Evolutionary conservation across 441 rosid genomes (phyloP).

Genomic region (Bocquillonia castaneifolia): DNA sequence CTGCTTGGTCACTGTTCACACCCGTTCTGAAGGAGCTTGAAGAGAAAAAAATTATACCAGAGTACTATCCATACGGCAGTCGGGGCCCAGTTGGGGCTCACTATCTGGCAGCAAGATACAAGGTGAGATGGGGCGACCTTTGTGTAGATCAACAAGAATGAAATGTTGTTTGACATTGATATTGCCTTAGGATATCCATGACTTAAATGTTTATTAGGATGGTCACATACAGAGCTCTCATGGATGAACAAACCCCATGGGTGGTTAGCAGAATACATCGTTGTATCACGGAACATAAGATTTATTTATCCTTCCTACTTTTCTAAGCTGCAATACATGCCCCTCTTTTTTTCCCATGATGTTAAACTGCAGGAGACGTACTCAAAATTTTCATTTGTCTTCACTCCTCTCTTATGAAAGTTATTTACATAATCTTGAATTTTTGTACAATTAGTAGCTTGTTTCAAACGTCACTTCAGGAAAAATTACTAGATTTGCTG

Average conservation of each 20-base stretch:
- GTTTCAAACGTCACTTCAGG: too few relatives aligned
- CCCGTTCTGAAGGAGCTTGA: conserved; percentile 74
- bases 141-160: conserved; percentile 26
- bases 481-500: too few relatives aligned
- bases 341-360: neutral
- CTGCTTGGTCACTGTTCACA: conserved; percentile 82
- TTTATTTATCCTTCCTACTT: neutral
- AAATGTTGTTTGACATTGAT: neutral
- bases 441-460: too few relatives aligned
- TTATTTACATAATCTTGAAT: too few relatives aligned
- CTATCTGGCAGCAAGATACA: conserved; percentile 84
- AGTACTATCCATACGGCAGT: conserved; percentile 81
- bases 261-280: neutral
- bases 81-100: conserved; percentile 97
- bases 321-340: neutral
- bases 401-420: too few relatives aligned
- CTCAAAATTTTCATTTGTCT: neutral
- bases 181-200: conserved; percentile 2
- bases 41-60: conserved; percentile 62
- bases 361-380: neutral
- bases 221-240: neutral
- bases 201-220: neutral
- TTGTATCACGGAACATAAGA: neutral
- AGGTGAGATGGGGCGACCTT: conserved; percentile 86
- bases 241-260: neutral